phyloP scores from a whole-genome alignment of 768 basidiomycete genomes.

The Dictyophora rubrovolvata region DNA sequence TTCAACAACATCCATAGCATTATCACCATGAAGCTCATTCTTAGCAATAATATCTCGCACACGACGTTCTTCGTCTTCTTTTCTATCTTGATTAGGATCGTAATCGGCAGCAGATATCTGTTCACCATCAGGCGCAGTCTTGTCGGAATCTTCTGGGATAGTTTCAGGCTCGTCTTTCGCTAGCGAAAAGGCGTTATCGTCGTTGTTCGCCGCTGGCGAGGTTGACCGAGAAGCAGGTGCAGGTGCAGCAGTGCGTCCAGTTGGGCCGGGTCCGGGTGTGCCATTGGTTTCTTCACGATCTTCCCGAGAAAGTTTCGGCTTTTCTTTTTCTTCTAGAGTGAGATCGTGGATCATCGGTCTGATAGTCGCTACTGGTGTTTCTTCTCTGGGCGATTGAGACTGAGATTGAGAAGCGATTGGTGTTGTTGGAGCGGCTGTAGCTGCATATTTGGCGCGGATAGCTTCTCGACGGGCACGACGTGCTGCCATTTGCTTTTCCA shows the following conservation, averaged over 20 bases:
- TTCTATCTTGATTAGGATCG: constrained; percentile 72
- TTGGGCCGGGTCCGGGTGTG: not conserved
- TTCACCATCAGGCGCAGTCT: constrained; percentile 38
- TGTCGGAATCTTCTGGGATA: constrained; percentile 31
- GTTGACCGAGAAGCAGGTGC: constrained; percentile 13
- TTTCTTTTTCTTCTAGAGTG: constrained; percentile 11
- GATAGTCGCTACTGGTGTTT: not conserved
- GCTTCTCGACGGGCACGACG: constrained; percentile 64
- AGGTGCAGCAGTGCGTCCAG: too few species aligned
- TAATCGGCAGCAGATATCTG: constrained; percentile 91
- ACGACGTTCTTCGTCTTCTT: constrained; percentile 73
- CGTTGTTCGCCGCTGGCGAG: constrained; percentile 13
- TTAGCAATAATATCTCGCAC: constrained; percentile 33
- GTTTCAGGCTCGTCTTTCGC: constrained; percentile 51
- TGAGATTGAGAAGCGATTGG: constrained; percentile 29
- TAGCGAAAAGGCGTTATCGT: constrained; percentile 42
- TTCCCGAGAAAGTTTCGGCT: not conserved
- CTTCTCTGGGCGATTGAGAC: not conserved
- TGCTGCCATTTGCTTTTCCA: constrained; percentile 55
- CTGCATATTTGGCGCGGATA: constrained; percentile 64
- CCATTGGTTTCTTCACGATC: not conserved
- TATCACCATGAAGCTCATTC: constrained; percentile 25
- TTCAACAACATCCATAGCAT: constrained; percentile 42
- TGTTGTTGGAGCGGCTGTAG: constrained; percentile 14
- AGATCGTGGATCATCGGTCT: constrained; percentile 4